Evolutionary conservation across 179 eudicot genomes (phyloP).

Genomic region (Heliamphora ciliata): DNA sequence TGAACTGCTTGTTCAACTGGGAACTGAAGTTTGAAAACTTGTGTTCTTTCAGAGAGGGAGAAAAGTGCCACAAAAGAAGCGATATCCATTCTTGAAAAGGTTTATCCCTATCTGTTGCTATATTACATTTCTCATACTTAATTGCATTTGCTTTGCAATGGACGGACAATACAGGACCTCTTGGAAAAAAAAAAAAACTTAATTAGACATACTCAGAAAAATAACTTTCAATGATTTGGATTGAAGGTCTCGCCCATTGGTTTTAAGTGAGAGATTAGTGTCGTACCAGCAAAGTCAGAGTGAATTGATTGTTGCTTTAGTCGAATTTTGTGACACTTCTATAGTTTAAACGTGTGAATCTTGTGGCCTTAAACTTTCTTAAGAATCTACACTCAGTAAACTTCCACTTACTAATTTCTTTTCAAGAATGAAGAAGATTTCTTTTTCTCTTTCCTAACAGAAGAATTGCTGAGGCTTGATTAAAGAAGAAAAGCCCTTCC

Average conservation of each 20-base stretch:
- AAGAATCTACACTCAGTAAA: not conserved
- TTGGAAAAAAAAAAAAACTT: not conserved
- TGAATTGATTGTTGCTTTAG: not conserved
- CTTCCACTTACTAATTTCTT: not conserved
- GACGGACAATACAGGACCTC: not conserved
- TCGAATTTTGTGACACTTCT: not conserved
- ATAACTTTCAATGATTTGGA: not conserved
- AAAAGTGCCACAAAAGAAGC: slow-evolving; percentile 92
- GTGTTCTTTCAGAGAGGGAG: slow-evolving; percentile 63
- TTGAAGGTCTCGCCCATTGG: not conserved
- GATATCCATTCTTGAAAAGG: slow-evolving; percentile 69
- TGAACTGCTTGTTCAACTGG: not conserved
- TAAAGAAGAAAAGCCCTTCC: not conserved
- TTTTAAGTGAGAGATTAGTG: not conserved
- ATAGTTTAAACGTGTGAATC: not conserved
- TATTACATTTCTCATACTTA: not conserved
- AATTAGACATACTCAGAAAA: not conserved
- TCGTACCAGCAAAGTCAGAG: not conserved
- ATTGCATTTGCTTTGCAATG: slow-evolving; percentile 2
- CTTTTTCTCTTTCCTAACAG: not conserved
- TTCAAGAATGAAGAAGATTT: not conserved
- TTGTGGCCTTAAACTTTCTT: not conserved
- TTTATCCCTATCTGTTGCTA: slow-evolving; percentile 17
- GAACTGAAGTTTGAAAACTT: slow-evolving; percentile 8
- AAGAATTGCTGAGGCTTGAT: not conserved